A percentile compares a stretch with the other conserved stretches of the same genome.
Evolutionary conservation across 805 yeast species (phyloP).

Genomic region (Maudiozyma turicensis): DNA sequence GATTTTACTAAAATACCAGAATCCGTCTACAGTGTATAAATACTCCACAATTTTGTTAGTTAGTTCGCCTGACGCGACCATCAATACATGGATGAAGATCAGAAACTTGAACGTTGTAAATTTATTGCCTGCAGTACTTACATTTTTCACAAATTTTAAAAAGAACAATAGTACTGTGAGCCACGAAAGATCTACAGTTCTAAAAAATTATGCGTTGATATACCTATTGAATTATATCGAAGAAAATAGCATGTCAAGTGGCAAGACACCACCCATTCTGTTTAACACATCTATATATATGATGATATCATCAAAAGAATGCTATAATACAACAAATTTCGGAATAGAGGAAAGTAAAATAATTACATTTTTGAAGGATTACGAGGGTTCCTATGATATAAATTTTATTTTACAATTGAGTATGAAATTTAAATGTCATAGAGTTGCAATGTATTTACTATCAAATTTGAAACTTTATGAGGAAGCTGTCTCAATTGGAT

Average conservation of each 20-base stretch:
- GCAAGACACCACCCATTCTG: constrained; percentile 29
- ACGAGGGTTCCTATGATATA: constrained; percentile 39
- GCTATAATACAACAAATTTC: constrained; percentile 14
- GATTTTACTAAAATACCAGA: constrained; percentile 40
- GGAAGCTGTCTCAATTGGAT: constrained; percentile 70
- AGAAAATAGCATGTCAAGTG: constrained; percentile 21
- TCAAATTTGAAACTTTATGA: constrained; percentile 61
- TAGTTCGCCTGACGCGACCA: constrained; percentile 59
- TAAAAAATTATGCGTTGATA: constrained; percentile 54
- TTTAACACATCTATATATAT: constrained; percentile 66
- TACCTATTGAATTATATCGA: constrained; percentile 50
- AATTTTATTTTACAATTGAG: constrained; percentile 72
- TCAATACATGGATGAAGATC: constrained; percentile 64
- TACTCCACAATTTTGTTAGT: constrained; percentile 60
- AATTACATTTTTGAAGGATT: constrained; percentile 40
- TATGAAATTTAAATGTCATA: constrained; percentile 44
- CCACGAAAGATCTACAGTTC: constrained; percentile 7
- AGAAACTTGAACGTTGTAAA: constrained; percentile 46
- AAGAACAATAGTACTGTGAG: constrained; percentile 24
- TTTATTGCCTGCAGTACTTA: constrained; percentile 66
- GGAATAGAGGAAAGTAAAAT: constrained; percentile 37
- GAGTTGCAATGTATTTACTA: constrained; percentile 66
- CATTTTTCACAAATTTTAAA: constrained; percentile 45
- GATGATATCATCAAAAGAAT: constrained; percentile 29
- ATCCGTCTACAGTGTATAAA: constrained; percentile 45